Conservation (phyloP, 306 rosid species). For the Spatholobus suberectus region DNA sequence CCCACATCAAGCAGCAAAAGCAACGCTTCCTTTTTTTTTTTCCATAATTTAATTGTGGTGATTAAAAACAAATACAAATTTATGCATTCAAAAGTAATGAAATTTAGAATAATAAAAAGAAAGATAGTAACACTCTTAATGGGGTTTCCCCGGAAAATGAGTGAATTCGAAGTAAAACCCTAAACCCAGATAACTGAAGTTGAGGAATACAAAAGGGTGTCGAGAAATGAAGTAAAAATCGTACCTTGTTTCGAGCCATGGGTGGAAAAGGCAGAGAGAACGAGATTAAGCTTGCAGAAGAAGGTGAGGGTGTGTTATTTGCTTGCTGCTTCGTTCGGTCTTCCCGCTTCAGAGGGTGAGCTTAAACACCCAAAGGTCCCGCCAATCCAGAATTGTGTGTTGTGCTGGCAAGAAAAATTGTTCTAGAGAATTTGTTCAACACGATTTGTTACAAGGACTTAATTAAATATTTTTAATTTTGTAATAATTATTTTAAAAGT, state of each 20-base stretch:
- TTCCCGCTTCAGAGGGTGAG: constrained; percentile 35
- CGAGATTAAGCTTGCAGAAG: constrained; percentile 4
- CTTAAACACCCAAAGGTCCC: not conserved
- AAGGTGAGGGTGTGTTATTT: constrained; percentile 10
- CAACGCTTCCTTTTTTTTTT: constrained; percentile 63
- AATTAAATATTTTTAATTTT: no score
- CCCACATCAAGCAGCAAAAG: constrained; percentile 91
- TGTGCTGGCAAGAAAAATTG: no score
- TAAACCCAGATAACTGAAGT: constrained; percentile 32
- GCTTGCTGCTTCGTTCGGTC: not conserved
- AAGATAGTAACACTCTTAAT: not conserved
- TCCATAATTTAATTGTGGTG: not conserved
- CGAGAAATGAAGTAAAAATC: not conserved
- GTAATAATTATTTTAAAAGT: no score
- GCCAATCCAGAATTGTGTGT: not conserved
- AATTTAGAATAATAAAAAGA: not conserved
- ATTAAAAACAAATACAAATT: not conserved
- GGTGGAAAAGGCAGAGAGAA: not conserved
- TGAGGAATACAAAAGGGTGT: not conserved
- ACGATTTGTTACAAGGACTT: no score
- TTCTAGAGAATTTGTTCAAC: no score
- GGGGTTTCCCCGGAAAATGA: not conserved
- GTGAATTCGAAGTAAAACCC: constrained; percentile 34
- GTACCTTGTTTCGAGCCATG: constrained; percentile 87
- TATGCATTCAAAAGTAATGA: not conserved